phyloP scores from a whole-genome alignment of 78 protist species.

The Chrysochromulina parva region DNA sequence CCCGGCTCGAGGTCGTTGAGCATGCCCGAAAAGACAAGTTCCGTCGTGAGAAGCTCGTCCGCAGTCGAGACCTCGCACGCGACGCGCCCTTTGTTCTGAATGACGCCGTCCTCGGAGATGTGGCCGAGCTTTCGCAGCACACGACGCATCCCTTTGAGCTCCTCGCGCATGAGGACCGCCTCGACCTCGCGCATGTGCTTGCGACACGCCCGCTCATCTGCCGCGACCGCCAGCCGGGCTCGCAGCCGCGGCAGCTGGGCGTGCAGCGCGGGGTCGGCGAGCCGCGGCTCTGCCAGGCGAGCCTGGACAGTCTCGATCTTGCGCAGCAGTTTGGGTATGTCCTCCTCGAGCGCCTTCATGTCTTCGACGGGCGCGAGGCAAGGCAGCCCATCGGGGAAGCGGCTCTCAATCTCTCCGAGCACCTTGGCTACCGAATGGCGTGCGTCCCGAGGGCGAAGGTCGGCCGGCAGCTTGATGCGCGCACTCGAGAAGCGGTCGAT shows the following conservation, averaged over 20 bases:
- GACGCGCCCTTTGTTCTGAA: slow-evolving; percentile 88
- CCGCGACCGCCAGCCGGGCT: too few species aligned
- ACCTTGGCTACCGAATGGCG: background rate
- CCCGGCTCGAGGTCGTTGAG: slow-evolving; percentile 79
- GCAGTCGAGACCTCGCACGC: slow-evolving; percentile 93
- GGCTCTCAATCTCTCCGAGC: slow-evolving; percentile 33
- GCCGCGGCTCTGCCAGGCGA: background rate
- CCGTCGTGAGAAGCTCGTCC: slow-evolving; percentile 87
- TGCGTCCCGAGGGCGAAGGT: slow-evolving; percentile 2
- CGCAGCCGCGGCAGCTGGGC: too few species aligned
- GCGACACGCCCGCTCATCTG: background rate
- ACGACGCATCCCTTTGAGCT: slow-evolving; percentile 67
- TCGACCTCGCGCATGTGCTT: slow-evolving; percentile 46
- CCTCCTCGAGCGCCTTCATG: background rate
- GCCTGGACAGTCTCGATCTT: background rate
- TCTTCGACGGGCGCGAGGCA: slow-evolving; percentile 88
- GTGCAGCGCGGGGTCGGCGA: too few species aligned
- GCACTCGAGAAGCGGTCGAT: background rate
- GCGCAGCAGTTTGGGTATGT: background rate
- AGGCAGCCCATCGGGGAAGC: slow-evolving; percentile 74
- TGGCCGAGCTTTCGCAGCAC: slow-evolving; percentile 88
- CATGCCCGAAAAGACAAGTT: slow-evolving; percentile 87
- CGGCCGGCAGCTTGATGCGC: background rate
- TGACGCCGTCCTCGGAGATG: slow-evolving; percentile 74
- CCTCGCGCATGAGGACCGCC: slow-evolving; percentile 72